A percentile compares a stretch with the other conserved stretches of the same genome.
These are phyloP conservation scores for Hymenoscyphus repandus DNA, from an alignment of 2,329 filamentous ascomycete species.

Conservation along the genomic window DNA sequence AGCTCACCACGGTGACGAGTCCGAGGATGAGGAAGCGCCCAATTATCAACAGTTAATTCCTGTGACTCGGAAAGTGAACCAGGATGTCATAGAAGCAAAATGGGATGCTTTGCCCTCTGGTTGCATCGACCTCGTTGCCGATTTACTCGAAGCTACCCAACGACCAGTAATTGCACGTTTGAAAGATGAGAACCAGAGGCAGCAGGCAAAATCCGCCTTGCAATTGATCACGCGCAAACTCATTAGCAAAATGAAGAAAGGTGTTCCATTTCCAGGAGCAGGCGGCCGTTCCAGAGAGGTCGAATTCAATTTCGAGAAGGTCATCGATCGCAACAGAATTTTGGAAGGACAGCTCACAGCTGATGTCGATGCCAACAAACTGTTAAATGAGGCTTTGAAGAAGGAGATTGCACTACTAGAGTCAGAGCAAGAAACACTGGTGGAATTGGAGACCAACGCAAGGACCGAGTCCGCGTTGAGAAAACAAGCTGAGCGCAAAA, in stretches of 20 bases:
- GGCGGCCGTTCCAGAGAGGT: slow-evolving; percentile 44
- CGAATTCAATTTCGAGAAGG: slow-evolving; percentile 62
- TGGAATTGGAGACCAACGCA: slow-evolving; percentile 50
- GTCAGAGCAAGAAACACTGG: slow-evolving; percentile 47
- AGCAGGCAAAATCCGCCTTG: slow-evolving; percentile 45
- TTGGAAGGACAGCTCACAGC: slow-evolving; percentile 58
- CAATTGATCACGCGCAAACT: slow-evolving; percentile 50
- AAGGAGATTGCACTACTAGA: slow-evolving; percentile 52
- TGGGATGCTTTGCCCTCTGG: slow-evolving; percentile 55
- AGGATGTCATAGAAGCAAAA: slow-evolving; percentile 60
- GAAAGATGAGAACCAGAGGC: slow-evolving; percentile 38
- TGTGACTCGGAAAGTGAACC: slow-evolving; percentile 50
- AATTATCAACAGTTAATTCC: slow-evolving; percentile 47
- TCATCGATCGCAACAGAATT: slow-evolving; percentile 51
- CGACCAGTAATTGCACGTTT: slow-evolving; percentile 57
- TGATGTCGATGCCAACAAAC: slow-evolving; percentile 54
- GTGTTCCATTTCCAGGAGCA: slow-evolving; percentile 62
- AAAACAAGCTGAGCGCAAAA: slow-evolving; percentile 36
- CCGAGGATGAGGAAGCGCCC: slow-evolving; percentile 5
- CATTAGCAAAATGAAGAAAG: slow-evolving; percentile 50
- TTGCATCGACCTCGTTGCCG: slow-evolving; percentile 50
- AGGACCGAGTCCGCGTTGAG: slow-evolving; percentile 47
- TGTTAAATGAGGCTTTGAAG: slow-evolving; percentile 54
- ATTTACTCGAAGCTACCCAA: slow-evolving; percentile 53
- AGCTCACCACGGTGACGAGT: slow-evolving; percentile 6